Evolutionary conservation across 2,329 filamentous ascomycete species (phyloP).

Genomic region (Triangularia setosa): DNA sequence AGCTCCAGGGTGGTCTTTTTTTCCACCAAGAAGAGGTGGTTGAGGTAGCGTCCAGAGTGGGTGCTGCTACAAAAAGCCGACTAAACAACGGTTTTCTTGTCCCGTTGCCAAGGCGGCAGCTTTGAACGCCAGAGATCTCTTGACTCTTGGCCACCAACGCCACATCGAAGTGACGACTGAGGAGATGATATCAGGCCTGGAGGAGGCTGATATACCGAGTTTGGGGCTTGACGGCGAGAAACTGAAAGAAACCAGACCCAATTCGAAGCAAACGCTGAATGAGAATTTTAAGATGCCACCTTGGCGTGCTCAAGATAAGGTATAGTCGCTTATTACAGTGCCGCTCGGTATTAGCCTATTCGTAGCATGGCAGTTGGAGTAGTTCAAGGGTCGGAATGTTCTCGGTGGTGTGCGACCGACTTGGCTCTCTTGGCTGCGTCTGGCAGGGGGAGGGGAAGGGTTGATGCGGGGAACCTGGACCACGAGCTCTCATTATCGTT

Average conservation of each 20-base stretch:
- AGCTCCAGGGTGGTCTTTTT: conserved; percentile 9
- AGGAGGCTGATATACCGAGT: background rate
- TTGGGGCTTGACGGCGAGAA: background rate
- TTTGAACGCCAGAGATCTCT: conserved; percentile 5
- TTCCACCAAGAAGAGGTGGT: conserved; percentile 22
- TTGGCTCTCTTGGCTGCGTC: background rate
- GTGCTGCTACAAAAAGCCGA: conserved; percentile 1
- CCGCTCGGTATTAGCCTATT: conserved; percentile 17
- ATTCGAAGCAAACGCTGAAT: background rate
- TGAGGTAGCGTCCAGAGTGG: conserved; percentile 6
- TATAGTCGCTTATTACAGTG: background rate
- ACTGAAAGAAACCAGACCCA: no score
- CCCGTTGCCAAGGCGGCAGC: conserved; percentile 12
- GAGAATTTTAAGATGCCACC: background rate
- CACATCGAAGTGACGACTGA: background rate
- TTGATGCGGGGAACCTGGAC: conserved; percentile 2
- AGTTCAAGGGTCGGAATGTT: background rate
- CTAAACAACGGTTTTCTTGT: conserved; percentile 11
- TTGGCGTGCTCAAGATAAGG: background rate
- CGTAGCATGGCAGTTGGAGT: conserved; percentile 8
- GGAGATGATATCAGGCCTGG: no score
- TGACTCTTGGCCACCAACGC: background rate
- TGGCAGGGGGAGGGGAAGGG: background rate
- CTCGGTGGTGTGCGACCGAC: conserved; percentile 9
- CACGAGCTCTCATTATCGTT: background rate